These are phyloP conservation scores for Cladophialophora exuberans DNA, from an alignment of 2,329 filamentous ascomycete species.

Conservation along the genomic window DNA sequence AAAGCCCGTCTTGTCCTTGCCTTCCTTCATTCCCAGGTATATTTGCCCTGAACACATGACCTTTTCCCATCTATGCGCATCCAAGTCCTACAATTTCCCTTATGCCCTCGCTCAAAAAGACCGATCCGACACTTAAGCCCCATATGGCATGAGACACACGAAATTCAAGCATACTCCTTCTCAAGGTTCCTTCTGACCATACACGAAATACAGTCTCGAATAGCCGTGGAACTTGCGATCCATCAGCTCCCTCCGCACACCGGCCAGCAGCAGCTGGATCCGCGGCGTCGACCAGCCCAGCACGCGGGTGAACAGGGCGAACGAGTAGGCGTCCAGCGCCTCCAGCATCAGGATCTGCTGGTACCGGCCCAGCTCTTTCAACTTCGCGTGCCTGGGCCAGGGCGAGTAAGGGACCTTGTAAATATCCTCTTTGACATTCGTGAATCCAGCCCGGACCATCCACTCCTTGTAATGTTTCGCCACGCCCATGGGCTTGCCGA, in stretches of 20 bases:
- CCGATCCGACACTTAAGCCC: too few species aligned
- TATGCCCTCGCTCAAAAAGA: too few species aligned
- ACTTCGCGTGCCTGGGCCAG: slow-evolving; percentile 37
- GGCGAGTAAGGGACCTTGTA: too few species aligned
- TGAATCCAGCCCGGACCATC: slow-evolving; percentile 32
- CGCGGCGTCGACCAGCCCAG: slow-evolving; percentile 36
- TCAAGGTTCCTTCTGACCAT: not conserved
- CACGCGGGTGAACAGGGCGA: slow-evolving; percentile 42
- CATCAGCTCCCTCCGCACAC: slow-evolving; percentile 33
- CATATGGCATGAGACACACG: too few species aligned
- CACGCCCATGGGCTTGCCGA: slow-evolving; percentile 21
- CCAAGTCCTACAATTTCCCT: too few species aligned
- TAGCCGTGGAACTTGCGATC: not conserved
- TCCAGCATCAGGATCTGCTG: slow-evolving; percentile 38
- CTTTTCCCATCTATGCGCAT: too few species aligned
- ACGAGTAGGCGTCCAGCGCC: slow-evolving; percentile 41
- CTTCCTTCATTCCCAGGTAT: too few species aligned
- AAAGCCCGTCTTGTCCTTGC: too few species aligned
- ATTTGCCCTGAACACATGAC: too few species aligned
- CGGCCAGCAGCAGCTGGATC: slow-evolving; percentile 30
- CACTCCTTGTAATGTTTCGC: slow-evolving; percentile 23
- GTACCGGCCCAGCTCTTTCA: slow-evolving; percentile 47
- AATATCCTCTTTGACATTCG: slow-evolving; percentile 29
- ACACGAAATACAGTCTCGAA: not conserved
- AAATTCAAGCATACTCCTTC: too few species aligned